Conservation (phyloP, 2,329 filamentous ascomycete species). For the Claviceps digitariae region DNA sequence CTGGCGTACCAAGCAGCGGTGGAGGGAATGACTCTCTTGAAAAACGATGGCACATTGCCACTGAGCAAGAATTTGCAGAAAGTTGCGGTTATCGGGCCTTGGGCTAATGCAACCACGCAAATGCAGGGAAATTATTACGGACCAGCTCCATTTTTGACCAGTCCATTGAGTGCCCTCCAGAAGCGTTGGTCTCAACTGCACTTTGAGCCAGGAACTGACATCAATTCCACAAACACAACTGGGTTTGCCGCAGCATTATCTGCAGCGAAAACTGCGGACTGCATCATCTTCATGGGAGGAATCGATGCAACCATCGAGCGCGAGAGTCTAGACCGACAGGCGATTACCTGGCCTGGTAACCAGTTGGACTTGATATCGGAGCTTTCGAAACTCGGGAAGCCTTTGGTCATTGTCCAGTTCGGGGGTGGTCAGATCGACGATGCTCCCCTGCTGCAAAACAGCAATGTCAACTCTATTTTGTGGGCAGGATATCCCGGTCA, state of each 20-base stretch:
- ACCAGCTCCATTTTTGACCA: slow-evolving; percentile 11
- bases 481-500: slow-evolving; percentile 50
- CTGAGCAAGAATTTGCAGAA: slow-evolving; percentile 18
- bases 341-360: slow-evolving; percentile 35
- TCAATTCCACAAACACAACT: background rate
- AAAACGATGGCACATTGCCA: slow-evolving; percentile 39
- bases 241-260: background rate
- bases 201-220: background rate
- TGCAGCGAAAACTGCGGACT: slow-evolving; percentile 18
- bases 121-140: slow-evolving; percentile 14
- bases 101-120: slow-evolving; percentile 25
- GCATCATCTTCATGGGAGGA: slow-evolving; percentile 41
- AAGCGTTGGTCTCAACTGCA: background rate
- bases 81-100: slow-evolving; percentile 18
- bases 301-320: slow-evolving; percentile 38
- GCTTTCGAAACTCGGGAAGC: slow-evolving; percentile 27
- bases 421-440: slow-evolving; percentile 41
- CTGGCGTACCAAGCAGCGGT: slow-evolving; percentile 42
- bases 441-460: slow-evolving; percentile 30
- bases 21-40: slow-evolving; percentile 34
- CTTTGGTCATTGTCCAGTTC: slow-evolving; percentile 37
- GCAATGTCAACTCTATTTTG: slow-evolving; percentile 35
- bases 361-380: slow-evolving; percentile 36
- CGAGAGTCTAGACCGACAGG: slow-evolving; percentile 36
- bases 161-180: slow-evolving; percentile 5